These are phyloP conservation scores for Alternaria gaisen DNA, from an alignment of 2,329 filamentous ascomycete species.

Conservation along the genomic window DNA sequence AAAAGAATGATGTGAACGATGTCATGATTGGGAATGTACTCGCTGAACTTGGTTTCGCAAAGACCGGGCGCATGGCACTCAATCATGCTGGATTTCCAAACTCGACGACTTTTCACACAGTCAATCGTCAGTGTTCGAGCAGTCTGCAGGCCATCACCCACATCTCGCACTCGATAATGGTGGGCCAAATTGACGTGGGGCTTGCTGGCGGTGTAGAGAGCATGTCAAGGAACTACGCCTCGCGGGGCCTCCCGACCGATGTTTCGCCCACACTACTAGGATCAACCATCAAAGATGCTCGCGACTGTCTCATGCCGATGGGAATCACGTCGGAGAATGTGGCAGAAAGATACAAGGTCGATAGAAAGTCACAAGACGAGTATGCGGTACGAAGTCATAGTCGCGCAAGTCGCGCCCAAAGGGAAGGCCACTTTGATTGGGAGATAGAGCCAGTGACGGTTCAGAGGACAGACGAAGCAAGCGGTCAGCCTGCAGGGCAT, in stretches of 20 bases:
- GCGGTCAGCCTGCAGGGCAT: conserved; percentile 76
- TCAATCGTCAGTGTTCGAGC: conserved; percentile 97
- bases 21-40: conserved; percentile 73
- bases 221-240: conserved; percentile 89
- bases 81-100: conserved; percentile 93
- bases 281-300: conserved; percentile 75
- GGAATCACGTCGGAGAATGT: conserved; percentile 99
- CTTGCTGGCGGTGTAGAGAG: conserved; percentile 87
- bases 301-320: conserved; percentile 93
- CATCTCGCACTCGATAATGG: conserved; percentile 84
- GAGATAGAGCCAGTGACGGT: conserved; percentile 90
- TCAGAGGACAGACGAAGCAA: conserved; percentile 72
- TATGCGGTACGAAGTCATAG: conserved; percentile 89
- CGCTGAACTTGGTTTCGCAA: conserved; percentile 83
- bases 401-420: conserved; percentile 86
- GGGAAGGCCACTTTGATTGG: conserved; percentile 86
- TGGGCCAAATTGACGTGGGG: conserved; percentile 84
- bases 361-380: conserved; percentile 80
- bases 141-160: conserved; percentile 94
- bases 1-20: conserved; percentile 37
- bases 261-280: conserved; percentile 80
- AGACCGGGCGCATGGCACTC: conserved; percentile 86
- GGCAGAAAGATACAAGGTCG: conserved; percentile 83
- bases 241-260: conserved; percentile 73
- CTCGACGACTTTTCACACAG: conserved; percentile 78